phyloP scores from a whole-genome alignment of 305 asterid genomes.

The Rubia tinctorum region DNA sequence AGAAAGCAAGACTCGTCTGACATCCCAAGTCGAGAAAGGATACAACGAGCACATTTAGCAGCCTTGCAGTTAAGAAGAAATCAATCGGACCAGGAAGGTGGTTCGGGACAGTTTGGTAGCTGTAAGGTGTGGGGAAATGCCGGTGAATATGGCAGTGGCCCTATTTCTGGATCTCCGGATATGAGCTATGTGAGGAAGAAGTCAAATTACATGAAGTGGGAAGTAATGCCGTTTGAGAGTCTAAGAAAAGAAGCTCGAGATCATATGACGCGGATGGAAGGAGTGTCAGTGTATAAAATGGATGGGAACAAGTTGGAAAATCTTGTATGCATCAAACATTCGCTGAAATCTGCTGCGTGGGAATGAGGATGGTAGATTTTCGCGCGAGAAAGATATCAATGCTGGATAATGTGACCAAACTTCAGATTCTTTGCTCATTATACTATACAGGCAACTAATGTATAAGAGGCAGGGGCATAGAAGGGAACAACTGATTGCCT shows the following conservation, averaged over 20 bases:
- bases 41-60: slow-evolving; percentile 76
- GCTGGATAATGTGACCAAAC: neutral
- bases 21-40: slow-evolving; percentile 72
- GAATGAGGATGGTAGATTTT: neutral
- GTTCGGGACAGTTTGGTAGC: slow-evolving; percentile 67
- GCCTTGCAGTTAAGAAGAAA: slow-evolving; percentile 62
- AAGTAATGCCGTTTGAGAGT: slow-evolving; percentile 53
- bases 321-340: slow-evolving; percentile 79
- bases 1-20: slow-evolving; percentile 90
- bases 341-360: slow-evolving; percentile 29
- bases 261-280: slow-evolving; percentile 69
- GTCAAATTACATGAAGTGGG: slow-evolving; percentile 92
- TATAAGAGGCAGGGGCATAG: neutral
- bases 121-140: slow-evolving; percentile 92
- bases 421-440: neutral
- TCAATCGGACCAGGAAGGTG: slow-evolving; percentile 40
- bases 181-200: slow-evolving; percentile 70
- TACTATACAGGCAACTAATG: neutral
- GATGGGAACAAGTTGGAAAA: slow-evolving; percentile 95
- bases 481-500: neutral
- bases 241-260: slow-evolving; percentile 60
- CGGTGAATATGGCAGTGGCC: slow-evolving; percentile 68
- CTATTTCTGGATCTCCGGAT: slow-evolving; percentile 69
- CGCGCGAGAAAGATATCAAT: neutral
- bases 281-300: slow-evolving; percentile 85